Evolutionary conservation across 2,329 filamentous ascomycete genomes (phyloP), one percentile per base, ranked within the genome.

Genomic region (Cladosporium sp.): DNA sequence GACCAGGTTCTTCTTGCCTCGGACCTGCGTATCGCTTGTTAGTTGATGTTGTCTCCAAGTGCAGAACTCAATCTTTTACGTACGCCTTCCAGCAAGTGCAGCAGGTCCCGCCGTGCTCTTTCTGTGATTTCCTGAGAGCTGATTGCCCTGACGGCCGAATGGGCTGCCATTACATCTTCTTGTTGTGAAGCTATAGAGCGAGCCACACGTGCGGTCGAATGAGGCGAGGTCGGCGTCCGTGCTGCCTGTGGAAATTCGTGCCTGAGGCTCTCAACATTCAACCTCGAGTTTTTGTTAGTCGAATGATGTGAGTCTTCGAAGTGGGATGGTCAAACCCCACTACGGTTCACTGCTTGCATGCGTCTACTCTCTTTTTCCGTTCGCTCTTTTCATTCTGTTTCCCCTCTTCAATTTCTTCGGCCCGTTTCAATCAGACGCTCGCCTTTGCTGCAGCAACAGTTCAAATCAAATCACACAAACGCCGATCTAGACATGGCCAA

Each of bases 1-100:
- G 47, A 99, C 88, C 55, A 99, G 78, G 65, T 96, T 97, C 79
- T 99, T 99, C 82, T 97, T 99, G 61, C 95, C 95, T 67, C 92
- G 88, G 58, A 97, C 89, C 93, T 99, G 47, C 8, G 15, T 43
- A 15, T 27, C 39, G 51, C n/a, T 61, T 48, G 52, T 62, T 44
- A 60, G 56, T 50, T 36, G n/a, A 13, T 32, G 18, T 15, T 8
- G 29, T 32, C 37, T 27, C 17, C 13, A 20, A 34, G 11, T n/a
- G 27, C 11, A 27, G 27, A 13, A 32, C 49, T 47, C 52, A 17
- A 18, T 63, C 61, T 68, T 71, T 73, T 73, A 88, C 90, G 82
- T 86, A 99, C 93, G 71, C 88, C 86, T 80, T 97, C 92, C 55
- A 99, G 85, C 61, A 97, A 83, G 71, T 86, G 85, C 60, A 99